Percentiles rank a stretch among this genome's conserved stretches.
Evolutionary conservation across 768 basidiomycete species (phyloP).

Genomic region (Trametes cingulata): DNA sequence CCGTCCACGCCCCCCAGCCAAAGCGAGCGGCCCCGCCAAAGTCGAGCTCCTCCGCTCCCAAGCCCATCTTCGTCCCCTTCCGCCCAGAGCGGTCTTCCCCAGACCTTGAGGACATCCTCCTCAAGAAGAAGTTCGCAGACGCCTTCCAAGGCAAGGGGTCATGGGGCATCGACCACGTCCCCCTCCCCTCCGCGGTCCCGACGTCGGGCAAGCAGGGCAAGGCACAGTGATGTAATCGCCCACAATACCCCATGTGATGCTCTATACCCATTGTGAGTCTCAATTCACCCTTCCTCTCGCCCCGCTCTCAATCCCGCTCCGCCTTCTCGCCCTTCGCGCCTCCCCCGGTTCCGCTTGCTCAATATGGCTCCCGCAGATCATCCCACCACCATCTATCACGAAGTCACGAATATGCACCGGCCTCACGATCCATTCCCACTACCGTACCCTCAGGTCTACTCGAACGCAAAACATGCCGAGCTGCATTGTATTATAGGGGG

Average conservation of each 20-base stretch:
- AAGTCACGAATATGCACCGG: conserved; percentile 15
- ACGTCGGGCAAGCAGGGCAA: conserved; percentile 16
- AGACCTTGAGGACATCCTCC: conserved; percentile 48
- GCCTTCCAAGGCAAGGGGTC: conserved; percentile 32
- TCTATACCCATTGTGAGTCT: conserved; percentile 26
- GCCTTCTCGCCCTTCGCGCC: conserved; percentile 12
- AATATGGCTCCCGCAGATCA: conserved; percentile 15
- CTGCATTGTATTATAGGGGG: conserved; percentile 19
- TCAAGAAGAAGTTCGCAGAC: conserved; percentile 38
- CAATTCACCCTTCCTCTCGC: not conserved
- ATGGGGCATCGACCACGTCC: conserved; percentile 30
- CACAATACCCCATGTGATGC: conserved; percentile 24
- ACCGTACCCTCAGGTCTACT: conserved; percentile 11
- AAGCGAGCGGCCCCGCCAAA: conserved; percentile 23
- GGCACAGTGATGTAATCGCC: conserved; percentile 20
- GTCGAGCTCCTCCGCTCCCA: conserved; percentile 15
- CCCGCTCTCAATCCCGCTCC: conserved; percentile 8
- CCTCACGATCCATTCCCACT: not conserved
- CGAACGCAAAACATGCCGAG: conserved; percentile 14
- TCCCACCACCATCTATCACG: conserved; percentile 8
- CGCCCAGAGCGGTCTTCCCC: conserved; percentile 54
- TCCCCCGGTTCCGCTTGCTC: conserved; percentile 3
- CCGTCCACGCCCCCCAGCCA: conserved; percentile 30
- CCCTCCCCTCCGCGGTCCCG: conserved; percentile 15
- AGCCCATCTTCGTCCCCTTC: conserved; percentile 52